Base-by-base conservation (phyloP, 225 moss, liverwort and hornwort genomes). In the Sphagnum tenellum region DNA sequence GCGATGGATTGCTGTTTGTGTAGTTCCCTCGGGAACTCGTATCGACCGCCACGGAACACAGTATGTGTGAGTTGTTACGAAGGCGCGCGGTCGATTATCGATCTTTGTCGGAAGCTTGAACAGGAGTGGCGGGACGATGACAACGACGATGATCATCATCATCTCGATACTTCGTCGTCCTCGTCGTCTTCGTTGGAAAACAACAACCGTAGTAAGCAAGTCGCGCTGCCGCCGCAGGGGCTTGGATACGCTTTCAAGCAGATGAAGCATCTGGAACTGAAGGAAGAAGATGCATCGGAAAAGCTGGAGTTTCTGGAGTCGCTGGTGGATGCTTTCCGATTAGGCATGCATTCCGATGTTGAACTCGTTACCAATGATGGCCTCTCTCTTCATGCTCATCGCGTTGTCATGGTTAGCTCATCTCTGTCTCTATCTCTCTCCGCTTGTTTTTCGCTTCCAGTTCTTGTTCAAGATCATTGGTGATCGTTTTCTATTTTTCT, bases 221-320 rank as follows among this genome's bases (percentile, higher is more conserved):
- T 79, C 70, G 61, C 78, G 52, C 65, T 77, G 7, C 75, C 70
- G 49, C 61, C 81, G 59, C 83, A 82, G 57, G 94, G 94, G 51
- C 69, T 94, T 71, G 69, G 72, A 55, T 87, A 85, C 72, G 94
- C 94, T 9, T 89, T 75, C 75, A 87, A 89, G 79, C 91, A 91
- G 64, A 86, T 94, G 73, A 85, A 94, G 67, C 90, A 87, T 57
- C 68, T 94, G 51, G 91, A 89, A 78, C 81, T 75, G 29, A 82
- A 79, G 69, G 94, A 94, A 72, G 94, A 89, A 71, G 91, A 89
- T 74, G 83, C 85, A 12, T 81, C 89, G 47, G 94, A 91, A 75
- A 94, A 94, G 81, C 89, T 94, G 13, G 94, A 94, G 77, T 94
- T 94, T 66, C 78, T 94, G 12, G 94, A 91, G 72, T 91, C 91